These are phyloP conservation scores for Dipteronia dyeriana DNA, from an alignment of 345 rosid genomes.

Conservation along the genomic window DNA sequence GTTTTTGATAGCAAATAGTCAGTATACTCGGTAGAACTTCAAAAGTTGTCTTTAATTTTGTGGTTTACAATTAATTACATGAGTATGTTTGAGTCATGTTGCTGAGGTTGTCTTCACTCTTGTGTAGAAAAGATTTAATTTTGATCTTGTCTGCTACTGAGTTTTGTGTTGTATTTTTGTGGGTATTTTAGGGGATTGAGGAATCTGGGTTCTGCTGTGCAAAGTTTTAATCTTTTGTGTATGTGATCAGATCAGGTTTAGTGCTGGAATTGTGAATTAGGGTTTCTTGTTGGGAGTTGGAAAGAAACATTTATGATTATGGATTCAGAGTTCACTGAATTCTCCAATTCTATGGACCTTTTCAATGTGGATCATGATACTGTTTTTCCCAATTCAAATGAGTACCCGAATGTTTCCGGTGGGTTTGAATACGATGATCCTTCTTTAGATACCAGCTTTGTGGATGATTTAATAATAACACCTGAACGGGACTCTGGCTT, in stretches of 20 bases:
- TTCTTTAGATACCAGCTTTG: slow-evolving; percentile 32
- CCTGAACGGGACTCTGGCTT: slow-evolving; percentile 28
- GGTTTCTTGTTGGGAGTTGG: background rate
- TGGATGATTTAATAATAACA: slow-evolving; percentile 21
- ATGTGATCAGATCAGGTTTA: background rate
- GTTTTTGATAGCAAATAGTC: no score
- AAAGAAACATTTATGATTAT: background rate
- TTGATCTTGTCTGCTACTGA: background rate
- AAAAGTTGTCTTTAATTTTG: background rate
- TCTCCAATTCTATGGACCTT: slow-evolving; percentile 18
- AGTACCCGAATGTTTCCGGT: slow-evolving; percentile 22
- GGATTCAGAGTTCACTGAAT: slow-evolving; percentile 1
- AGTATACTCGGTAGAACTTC: no score
- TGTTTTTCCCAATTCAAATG: slow-evolving; percentile 23
- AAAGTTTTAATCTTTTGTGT: background rate
- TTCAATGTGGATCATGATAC: slow-evolving; percentile 20
- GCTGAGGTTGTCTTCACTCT: background rate
- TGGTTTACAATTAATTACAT: background rate
- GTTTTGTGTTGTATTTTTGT: background rate
- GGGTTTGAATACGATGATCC: slow-evolving; percentile 40
- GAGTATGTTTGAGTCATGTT: background rate
- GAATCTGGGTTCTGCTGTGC: background rate
- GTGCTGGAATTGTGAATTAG: background rate
- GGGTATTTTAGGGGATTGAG: slow-evolving; percentile 5
- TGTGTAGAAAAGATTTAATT: background rate